Base-by-base conservation (phyloP, 176 grass and related monocot genomes). In the Ananas comosus region DNA sequence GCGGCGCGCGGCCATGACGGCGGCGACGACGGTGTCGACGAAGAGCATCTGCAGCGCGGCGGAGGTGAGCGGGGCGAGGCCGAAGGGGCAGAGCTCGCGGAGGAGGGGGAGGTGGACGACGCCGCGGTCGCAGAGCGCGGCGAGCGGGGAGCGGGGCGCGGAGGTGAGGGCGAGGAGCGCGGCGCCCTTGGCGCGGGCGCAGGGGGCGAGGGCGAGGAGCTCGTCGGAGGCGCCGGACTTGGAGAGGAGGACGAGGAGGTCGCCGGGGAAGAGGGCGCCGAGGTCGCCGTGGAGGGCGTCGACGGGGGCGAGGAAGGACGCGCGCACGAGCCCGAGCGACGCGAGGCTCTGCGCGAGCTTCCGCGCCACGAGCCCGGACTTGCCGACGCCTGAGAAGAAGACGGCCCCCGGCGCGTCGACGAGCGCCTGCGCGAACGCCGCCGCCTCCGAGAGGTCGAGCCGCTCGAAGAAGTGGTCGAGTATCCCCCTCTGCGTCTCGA, bases 241-340 rank as follows among this genome's bases (percentile, higher is more conserved):
- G 69, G 95, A 99, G 47, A 99, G 79, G 42, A 99, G 85, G 12
- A 99, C 81, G 48, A 94, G 82, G 56, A 93, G 53, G 76, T 99
- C 94, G 1, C 83, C 82, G 12, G 66, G 86, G 76, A 91, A 99
- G 64, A 91, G 48, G 65, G 89, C 82, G 28, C 90, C 94, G 48
- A 99, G 84, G 74, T 99, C 89, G 61, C 94, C 94, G 83, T 99
- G 94, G 49, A 99, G 84, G 64, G 94, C 94, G 78, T 99, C 89
- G 48, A 91, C 80, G 48, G 94, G 94, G 29, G 86, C 54, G 0
- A 93, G 81, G 84, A 93, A 99, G 1, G 86, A 77, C 1, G 90
- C 79, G 18, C 94, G 86, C 22, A 82, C 53, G 77, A 94, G 79
- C 7, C 95, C 95, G 9, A 99, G 70, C 52, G 95, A 94, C 48